Conservation (phyloP, 148 eudicot genomes). For the Cornus kousa region DNA sequence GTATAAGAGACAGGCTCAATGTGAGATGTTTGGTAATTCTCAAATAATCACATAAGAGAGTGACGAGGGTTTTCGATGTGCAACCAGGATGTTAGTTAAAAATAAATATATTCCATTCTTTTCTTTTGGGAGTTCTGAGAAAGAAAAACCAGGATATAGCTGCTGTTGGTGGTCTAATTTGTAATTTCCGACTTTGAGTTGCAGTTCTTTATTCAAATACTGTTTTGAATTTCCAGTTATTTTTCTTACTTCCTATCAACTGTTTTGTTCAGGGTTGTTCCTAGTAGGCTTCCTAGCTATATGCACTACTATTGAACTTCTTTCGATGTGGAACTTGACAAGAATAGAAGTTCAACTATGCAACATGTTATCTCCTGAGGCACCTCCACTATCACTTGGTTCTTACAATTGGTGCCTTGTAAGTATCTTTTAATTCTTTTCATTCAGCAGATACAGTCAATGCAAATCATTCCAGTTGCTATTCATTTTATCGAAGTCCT, state of each 20-base stretch:
- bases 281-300: conserved; percentile 53
- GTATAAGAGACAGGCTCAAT: too few relatives aligned
- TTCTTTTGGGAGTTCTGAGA: too few relatives aligned
- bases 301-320: conserved; percentile 76
- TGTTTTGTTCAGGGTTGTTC: conserved; percentile 48
- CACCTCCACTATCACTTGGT: conserved; percentile 77
- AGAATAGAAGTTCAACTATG: conserved; percentile 88
- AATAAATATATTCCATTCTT: background rate
- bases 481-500: background rate
- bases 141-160: background rate
- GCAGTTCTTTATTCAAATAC: background rate
- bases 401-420: conserved; percentile 95
- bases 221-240: background rate
- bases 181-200: background rate
- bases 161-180: background rate
- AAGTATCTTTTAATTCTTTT: conserved; percentile 30
- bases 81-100: background rate
- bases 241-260: background rate
- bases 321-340: conserved; percentile 98
- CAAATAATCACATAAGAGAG: background rate
- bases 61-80: background rate
- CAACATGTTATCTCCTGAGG: conserved; percentile 93
- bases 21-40: background rate
- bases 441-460: background rate
- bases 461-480: background rate